phyloP scores from a whole-genome alignment of 2,329 filamentous ascomycete genomes.

The Colletotrichum tanaceti region DNA sequence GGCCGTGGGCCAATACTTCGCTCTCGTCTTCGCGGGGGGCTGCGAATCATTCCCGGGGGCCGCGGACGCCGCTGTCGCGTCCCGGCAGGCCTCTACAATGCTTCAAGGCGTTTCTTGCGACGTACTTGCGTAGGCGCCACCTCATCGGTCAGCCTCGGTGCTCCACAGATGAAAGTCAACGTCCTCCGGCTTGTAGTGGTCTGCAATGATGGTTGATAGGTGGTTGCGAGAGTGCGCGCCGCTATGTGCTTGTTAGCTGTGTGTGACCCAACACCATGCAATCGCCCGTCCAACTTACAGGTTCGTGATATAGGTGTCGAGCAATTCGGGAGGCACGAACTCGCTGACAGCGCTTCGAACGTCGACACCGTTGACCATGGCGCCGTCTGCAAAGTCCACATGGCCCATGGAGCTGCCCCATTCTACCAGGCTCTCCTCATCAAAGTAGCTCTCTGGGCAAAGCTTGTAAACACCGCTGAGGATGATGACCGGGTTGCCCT shows the following conservation, averaged over 20 bases:
- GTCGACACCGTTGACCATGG: constrained; percentile 80
- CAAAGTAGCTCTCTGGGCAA: constrained; percentile 87
- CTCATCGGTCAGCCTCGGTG: constrained; percentile 49
- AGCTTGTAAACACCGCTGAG: constrained; percentile 94
- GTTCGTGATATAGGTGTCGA: constrained; percentile 89
- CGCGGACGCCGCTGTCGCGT: constrained; percentile 31
- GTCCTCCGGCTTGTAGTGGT: constrained; percentile 81
- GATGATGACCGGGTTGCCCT: constrained; percentile 86
- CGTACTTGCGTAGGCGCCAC: background rate
- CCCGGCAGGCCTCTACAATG: constrained; percentile 31
- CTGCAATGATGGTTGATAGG: constrained; percentile 77
- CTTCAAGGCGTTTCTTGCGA: constrained; percentile 30
- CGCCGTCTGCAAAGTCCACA: constrained; percentile 81
- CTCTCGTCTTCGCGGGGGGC: constrained; percentile 20
- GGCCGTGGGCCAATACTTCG: constrained; percentile 16
- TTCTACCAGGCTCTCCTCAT: constrained; percentile 85
- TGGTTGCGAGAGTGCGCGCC: constrained; percentile 77
- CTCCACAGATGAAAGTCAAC: constrained; percentile 67
- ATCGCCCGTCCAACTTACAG: constrained; percentile 54
- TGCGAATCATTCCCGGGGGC: constrained; percentile 27
- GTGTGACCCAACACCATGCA: background rate
- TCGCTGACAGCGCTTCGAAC: constrained; percentile 85
- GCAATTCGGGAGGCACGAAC: constrained; percentile 79
- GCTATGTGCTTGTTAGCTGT: constrained; percentile 50
- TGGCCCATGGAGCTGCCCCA: constrained; percentile 84